Evolutionary conservation across 2,329 filamentous ascomycete species (phyloP), one percentile per base, ranked within the genome.

Genomic region (Hypoxylon sp.): DNA sequence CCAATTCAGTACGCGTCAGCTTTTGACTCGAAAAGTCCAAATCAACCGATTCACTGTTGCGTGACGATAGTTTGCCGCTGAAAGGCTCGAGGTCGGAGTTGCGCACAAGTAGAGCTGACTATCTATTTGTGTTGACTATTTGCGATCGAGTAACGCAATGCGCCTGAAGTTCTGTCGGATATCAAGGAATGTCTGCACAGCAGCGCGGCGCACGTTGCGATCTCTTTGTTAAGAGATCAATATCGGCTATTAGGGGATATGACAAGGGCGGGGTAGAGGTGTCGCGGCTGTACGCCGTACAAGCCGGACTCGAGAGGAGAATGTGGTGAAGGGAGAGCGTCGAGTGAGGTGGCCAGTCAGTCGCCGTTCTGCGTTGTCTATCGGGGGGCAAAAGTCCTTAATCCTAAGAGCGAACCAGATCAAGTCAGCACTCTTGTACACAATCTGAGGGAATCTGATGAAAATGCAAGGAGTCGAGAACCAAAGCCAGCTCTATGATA

Each of bases 381-480:
- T 60, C 53, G 28, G 28, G 19, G 38, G 3, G 19, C 34, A 49
- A 43, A 57, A 48, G 30, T 50, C 25, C 17, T 57, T 21, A 34
- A 28, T 60, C 66, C 60, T 67, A 49, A 21, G 30, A 57, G 21
- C 46, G 57, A 55, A 59, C 53, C 5, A 19, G 38, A 55, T 58
- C 65, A 21, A 68, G 68, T 70, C 57, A 70, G 68, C 50, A 64
- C 23, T 51, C 4, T 23, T 28, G 19, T 28, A 25, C 14, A 11
- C 45, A 49, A 38, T 19, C 30, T 34, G 6, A 43, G 57, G 13
- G 41, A 25, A 53, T 48, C 28, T 25, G 43, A 65, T 19, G 23
- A 28, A 30, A 57, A 52, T 53, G 34, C 5, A 57, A 56, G 11
- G 34, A 50, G 36, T 50, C 11, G 25, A 11, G 11, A 45, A 17